Base-by-base conservation (phyloP, 805 yeast species). In the Saccharomycopsis fodiens region DNA sequence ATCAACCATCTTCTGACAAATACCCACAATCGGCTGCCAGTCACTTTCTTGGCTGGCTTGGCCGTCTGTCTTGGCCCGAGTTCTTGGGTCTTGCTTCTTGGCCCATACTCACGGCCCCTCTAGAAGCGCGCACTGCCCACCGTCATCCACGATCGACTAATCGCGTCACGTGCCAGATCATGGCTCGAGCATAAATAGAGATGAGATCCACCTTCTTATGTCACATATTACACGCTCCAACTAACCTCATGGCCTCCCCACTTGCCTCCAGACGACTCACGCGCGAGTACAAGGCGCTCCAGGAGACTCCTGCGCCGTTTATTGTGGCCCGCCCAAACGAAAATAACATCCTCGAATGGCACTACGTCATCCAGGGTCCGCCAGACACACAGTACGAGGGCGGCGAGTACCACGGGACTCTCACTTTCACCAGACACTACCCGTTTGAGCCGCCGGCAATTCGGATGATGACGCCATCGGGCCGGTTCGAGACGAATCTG, bases 361-460 rank as follows among this genome's bases (percentile, higher is more conserved):
- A 88, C 62, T 91, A 86, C 59, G 74, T 89, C 25, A 82, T 91
- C 44, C 80, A 86, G 0, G 97, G 97, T 1, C 96, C 97, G 3
- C 88, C 93, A 12, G 81, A 79, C 31, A 85, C 96, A 1, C 94
- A 95, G 2, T 91, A 83, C 61, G 82, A 73, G 46, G 78, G 76
- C 20, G 97, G 97, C 0, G 93, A 86, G 59, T 88, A 84, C 59
- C 96, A 88, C 58, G 96, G 97, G 1, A 74, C 85, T n/a, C 69
- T 88, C 19, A 67, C 81, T 13, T 86, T 88, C 61, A 94, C 95
- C 0, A 63, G 74, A 12, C 95, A 87, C 54, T 88, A 88, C 56
- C 97, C 96, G 0, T 86, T 85, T 67, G 80, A 85, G 54, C 96
- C 96, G 8, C 96, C 96, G 1, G 76, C 94, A 10, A 89, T 89